These are phyloP conservation scores for Cystofilobasidium capitatum DNA, from an alignment of 768 basidiomycete species.

Conservation along the genomic window DNA sequence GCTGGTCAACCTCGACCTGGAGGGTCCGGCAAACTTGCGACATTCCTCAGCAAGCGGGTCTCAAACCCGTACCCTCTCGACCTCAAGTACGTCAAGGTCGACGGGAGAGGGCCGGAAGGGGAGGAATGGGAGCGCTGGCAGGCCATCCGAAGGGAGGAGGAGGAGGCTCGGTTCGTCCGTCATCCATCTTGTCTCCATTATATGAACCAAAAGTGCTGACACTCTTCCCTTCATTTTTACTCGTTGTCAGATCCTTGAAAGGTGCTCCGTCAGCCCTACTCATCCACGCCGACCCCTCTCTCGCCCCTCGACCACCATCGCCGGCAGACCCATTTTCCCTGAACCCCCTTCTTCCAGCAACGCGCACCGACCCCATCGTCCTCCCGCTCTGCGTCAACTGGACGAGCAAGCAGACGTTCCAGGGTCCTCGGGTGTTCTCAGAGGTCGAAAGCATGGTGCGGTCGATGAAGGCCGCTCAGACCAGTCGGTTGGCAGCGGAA, in stretches of 20 bases:
- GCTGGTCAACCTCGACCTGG: neutral
- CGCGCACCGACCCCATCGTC: neutral
- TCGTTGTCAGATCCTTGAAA: neutral
- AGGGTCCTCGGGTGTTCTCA: neutral
- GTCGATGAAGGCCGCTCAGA: neutral
- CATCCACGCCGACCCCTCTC: neutral
- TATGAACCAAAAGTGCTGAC: no score
- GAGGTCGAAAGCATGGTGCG: neutral
- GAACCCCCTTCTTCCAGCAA: neutral
- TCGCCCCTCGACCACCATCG: neutral
- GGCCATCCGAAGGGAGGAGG: neutral
- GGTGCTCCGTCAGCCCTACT: neutral
- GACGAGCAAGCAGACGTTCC: neutral
- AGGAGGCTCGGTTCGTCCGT: constrained; percentile 1
- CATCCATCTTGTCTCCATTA: neutral
- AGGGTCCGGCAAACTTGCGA: neutral
- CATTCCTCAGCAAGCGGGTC: neutral
- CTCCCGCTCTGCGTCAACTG: constrained; percentile 8
- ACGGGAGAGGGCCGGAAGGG: neutral
- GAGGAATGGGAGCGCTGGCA: neutral
- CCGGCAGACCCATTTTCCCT: no score
- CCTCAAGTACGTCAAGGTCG: neutral
- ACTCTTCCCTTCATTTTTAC: no score
- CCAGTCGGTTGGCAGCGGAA: neutral
- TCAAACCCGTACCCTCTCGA: constrained; percentile 1